These are phyloP conservation scores for Nemania abortiva DNA, from an alignment of 2,329 filamentous ascomycete genomes.

Conservation along the genomic window DNA sequence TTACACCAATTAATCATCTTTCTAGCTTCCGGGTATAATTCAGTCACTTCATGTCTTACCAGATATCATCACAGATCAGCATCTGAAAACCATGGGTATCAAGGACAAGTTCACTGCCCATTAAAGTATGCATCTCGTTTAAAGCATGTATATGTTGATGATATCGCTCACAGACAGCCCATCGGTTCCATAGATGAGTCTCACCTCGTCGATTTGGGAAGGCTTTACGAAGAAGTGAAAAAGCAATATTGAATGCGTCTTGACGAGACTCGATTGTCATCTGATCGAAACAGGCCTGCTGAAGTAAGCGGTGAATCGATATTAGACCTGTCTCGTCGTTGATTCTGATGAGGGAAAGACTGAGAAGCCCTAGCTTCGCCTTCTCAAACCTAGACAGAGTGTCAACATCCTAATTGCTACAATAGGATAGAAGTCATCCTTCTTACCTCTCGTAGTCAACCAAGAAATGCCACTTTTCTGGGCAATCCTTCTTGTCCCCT, in stretches of 20 bases:
- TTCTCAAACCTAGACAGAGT: background rate
- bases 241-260: background rate
- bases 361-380: constrained; percentile 2
- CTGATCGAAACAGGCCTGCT: constrained; percentile 14
- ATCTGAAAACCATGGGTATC: background rate
- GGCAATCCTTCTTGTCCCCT: background rate
- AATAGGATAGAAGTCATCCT: background rate
- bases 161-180: background rate
- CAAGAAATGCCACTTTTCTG: constrained; percentile 4
- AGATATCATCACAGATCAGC: constrained; percentile 11
- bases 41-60: background rate
- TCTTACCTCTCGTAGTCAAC: constrained; percentile 5
- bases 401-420: background rate
- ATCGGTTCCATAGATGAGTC: constrained; percentile 1
- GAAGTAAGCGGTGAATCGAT: constrained; percentile 14
- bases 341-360: constrained; percentile 12
- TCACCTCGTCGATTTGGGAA: background rate
- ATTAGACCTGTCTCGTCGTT: background rate
- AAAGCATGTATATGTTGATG: constrained; percentile 12
- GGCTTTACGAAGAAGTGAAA: background rate
- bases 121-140: background rate
- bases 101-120: background rate
- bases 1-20: background rate
- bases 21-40: background rate
- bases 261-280: constrained; percentile 8